Percentiles rank a stretch among this genome's conserved stretches.
phyloP scores from a whole-genome alignment of 306 rosid species.

The Ceratonia siliqua region DNA sequence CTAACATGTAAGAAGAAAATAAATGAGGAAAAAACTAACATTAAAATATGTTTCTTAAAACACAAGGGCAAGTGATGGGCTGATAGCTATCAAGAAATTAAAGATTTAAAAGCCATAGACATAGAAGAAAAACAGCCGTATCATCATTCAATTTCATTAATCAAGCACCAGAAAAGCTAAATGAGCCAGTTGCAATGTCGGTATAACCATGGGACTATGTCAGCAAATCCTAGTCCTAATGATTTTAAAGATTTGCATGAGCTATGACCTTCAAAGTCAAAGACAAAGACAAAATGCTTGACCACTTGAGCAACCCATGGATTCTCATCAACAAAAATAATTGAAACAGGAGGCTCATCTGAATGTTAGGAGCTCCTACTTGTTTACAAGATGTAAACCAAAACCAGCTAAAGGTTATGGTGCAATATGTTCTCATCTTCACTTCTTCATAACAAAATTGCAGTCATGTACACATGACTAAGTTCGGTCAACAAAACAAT shows the following conservation, averaged over 20 bases:
- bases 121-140: not conserved
- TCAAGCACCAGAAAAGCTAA: not conserved
- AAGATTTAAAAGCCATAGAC: not conserved
- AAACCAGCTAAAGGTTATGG: not conserved
- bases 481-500: too few species aligned
- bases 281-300: too few species aligned
- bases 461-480: not conserved
- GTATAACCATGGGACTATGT: not conserved
- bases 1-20: not conserved
- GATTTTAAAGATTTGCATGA: not conserved
- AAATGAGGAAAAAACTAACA: not conserved
- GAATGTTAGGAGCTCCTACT: not conserved
- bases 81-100: not conserved
- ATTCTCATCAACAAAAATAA: not conserved
- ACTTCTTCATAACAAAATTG: not conserved
- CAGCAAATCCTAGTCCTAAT: conserved; percentile 7
- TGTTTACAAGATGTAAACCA: not conserved
- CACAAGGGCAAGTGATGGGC: not conserved
- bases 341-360: not conserved
- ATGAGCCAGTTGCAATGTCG: not conserved
- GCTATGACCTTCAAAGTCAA: not conserved
- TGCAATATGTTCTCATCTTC: not conserved
- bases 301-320: not conserved
- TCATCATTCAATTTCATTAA: conserved; percentile 19
- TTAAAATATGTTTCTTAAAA: not conserved